Evolutionary conservation across 139 green algal species (phyloP), one percentile per base, ranked within the genome.

Genomic region (Zygnema cylindricum): DNA sequence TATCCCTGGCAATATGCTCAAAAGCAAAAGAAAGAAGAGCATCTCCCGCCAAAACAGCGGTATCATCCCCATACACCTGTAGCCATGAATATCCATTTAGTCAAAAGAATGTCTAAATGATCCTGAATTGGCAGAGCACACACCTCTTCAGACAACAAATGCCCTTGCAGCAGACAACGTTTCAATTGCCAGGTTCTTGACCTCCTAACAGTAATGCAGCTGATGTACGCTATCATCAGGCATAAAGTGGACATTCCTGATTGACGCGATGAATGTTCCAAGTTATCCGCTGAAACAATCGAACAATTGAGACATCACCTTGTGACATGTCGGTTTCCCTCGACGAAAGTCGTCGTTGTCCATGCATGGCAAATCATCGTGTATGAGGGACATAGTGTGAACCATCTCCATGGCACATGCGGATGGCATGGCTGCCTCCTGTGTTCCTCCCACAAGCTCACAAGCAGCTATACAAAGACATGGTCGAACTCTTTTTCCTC

Each of bases 291-390:
- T n/a, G n/a, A n/a, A n/a, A n/a, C n/a, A n/a, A n/a, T n/a, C n/a
- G 57, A 30, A 25, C 57, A 73, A 73, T 73, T 25, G 16, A 81
- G 55, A 1, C 81, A 39, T n/a, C 2, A 90, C 82, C 85, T 98
- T 98, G 93, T 99, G 97, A 92, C 96, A 98, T 76, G 97, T 98
- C 76, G 96, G 97, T 86, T 96, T 94, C 16, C 96, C 97, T 35
- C 96, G 90, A 42, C 97, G 88, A 93, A 99, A 99, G 93, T 99
- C 96, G 88, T 99, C 98, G 85, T 99, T 98, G 94, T 99, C 98
- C 95, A 99, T 98, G 55, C 93, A 95, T 16, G 97, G 97, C 81
- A 99, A 93, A 92, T 99, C 97, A 77, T 98, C 96, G 91, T 98
- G 96, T 84, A 98, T 98, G 35, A 98, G 88, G 25, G 91, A 95